Evolutionary conservation across 192 early-diverging fungal genomes (phyloP), one percentile per base, ranked within the genome.

Genomic region (Coemansia umbellata): DNA sequence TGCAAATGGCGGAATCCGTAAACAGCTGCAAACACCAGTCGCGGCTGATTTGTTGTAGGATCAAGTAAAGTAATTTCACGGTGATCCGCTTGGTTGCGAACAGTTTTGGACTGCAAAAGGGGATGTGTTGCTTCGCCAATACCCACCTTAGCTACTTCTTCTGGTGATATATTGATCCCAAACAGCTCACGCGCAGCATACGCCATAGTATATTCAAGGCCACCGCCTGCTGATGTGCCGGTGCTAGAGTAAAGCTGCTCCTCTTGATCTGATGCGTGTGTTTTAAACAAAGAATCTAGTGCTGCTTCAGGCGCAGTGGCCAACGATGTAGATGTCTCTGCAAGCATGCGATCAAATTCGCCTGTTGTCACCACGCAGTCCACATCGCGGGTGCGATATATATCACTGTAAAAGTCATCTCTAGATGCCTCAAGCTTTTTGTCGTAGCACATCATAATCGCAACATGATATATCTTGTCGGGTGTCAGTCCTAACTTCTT

Each of bases 1-100:
- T 99, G 97, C 51, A 99, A 90, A 60, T 99, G 96, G 10, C 93
- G 80, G 80, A 99, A 99, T 7, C 97, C 95, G 70, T 97, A 96
- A 1, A 89, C 87, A 0, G 85, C 69, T 5, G 89, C 92, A 80
- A 99, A 97, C 54, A 75, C 72, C 23, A 99, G 79, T 9, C 80
- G 51, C 1, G 82, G 78, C 57, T 82, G 70, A 1, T 69, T 51
- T 6, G 81, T 72, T 4, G 49, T 36, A 14, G 82, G 77, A 21
- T 72, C 53, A 44, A 77, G 37, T 45, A 86, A 61, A 21, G 79
- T 79, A 50, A 87, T 63, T 60, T 92, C 91, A 27, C 80, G 80
- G 35, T 88, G 87, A 64, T 97, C 97, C 5, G 81, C 64, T 21
- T 62, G 67, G 62, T 93, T 97, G 35, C 91, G 82, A 2, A 91